Evolutionary conservation across 352 stramenopile genomes (phyloP), one percentile per base, ranked within the genome.

Genomic region (Globisporangium echinulatum): DNA sequence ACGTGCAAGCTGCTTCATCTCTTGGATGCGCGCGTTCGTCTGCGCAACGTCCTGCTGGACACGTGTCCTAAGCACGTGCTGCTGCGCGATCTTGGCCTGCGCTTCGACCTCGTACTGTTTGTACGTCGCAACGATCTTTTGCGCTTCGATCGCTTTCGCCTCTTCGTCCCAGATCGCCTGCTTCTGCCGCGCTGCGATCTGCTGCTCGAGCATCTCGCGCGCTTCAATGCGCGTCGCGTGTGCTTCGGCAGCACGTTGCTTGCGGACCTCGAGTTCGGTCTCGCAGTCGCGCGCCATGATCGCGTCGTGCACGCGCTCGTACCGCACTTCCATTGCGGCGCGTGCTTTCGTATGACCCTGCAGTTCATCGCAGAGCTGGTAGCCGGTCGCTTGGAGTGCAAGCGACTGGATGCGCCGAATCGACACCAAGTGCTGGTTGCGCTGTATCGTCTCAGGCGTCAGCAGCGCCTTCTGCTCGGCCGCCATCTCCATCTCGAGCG

Each of bases 51-150:
- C 72, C 9, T 67, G 55, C 47, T 74, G 61, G 25, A 33, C 25
- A 33, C 25, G 25, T 33, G 25, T 3, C 25, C 25, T 33, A 42
- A 74, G 67, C 14, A 82, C 75, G 10, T 62, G 70, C 15, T 85
- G 75, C 11, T 75, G 74, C 55, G 75, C 69, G 9, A 79, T 59
- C 49, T 90, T 90, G 7, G 7, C 7, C 8, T 61, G 56, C 54
- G 85, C 55, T 53, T 90, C 82, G 52, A 90, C 82, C 51, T 92
- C 83, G 59, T 90, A 92, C 57, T 90, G 75, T 57, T 90, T 92
- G 72, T 90, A 92, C 11, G 79, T 85, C 40, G 76, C 74, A 40
- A 92, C 69, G 56, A 92, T 89, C 67, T 87, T 90, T 54, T 88
- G 75, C 0, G 79, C 79, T 58, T 92, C 83, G 52, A 87, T 78